These are phyloP conservation scores for Gleditsia sinensis DNA, from an alignment of 306 rosid species.

Conservation along the genomic window DNA sequence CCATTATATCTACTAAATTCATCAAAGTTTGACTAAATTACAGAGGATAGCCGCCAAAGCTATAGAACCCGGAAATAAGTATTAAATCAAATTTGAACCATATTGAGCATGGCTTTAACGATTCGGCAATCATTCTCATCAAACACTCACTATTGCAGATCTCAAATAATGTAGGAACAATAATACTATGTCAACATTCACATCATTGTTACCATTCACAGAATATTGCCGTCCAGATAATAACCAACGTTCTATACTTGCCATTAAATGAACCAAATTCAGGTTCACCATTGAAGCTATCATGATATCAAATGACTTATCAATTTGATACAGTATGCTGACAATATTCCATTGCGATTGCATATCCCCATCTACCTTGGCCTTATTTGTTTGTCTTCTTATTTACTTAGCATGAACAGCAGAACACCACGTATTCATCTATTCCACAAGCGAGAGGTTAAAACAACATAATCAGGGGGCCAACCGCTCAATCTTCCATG, in stretches of 20 bases:
- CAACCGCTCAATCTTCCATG: conserved; percentile 85
- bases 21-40: neutral
- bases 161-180: neutral
- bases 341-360: conserved; percentile 2
- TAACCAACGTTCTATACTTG: neutral
- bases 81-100: neutral
- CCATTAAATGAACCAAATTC: neutral
- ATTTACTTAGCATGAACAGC: conserved; percentile 18
- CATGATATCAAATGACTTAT: neutral
- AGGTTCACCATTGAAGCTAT: conserved; percentile 12
- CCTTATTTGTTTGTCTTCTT: neutral
- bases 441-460: conserved; percentile 39
- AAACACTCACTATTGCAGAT: neutral
- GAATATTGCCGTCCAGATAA: neutral
- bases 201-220: conserved; percentile 8
- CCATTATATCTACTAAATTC: neutral
- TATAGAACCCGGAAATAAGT: neutral
- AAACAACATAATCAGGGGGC: conserved; percentile 67
- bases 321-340: conserved; percentile 10
- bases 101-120: neutral
- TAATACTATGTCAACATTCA: conserved; percentile 8
- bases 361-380: conserved; percentile 3
- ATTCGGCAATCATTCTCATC: neutral
- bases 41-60: neutral
- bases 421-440: neutral